Conservation (phyloP, 768 basidiomycete genomes). For the Filobasidium floriforme region DNA sequence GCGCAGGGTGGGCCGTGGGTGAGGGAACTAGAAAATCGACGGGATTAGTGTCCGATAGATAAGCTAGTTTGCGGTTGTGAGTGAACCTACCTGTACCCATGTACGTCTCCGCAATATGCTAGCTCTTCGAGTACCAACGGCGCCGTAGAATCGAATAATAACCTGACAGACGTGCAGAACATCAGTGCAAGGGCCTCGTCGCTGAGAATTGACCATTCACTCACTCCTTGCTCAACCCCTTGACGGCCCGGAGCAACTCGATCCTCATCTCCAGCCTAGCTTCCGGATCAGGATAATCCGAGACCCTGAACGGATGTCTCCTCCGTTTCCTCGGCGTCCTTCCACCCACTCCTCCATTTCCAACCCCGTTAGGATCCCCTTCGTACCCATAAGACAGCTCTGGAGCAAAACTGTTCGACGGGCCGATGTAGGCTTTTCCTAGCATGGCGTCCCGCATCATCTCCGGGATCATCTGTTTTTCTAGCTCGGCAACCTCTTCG, state of each 20-base stretch:
- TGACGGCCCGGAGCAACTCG: conserved; percentile 13
- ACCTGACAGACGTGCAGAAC: background rate
- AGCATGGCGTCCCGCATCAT: conserved; percentile 17
- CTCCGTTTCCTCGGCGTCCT: background rate
- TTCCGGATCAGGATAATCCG: conserved; percentile 21
- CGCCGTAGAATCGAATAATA: conserved; percentile 6
- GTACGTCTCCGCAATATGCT: conserved; percentile 12
- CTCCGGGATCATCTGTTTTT: conserved; percentile 8
- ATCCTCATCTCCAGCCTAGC: conserved; percentile 22
- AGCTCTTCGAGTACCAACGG: conserved; percentile 15
- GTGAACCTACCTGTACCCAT: conserved; percentile 16
- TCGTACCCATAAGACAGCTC: background rate
- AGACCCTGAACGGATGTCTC: conserved; percentile 3
- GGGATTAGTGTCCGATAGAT: background rate
- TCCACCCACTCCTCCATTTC: too few species aligned
- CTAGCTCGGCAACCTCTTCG: conserved; percentile 15
- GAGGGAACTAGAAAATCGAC: conserved; percentile 11
- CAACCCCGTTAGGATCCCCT: background rate
- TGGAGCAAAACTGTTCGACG: background rate
- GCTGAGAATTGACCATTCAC: background rate
- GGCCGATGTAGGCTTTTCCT: background rate
- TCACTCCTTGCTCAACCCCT: conserved; percentile 20
- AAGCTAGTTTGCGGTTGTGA: background rate
- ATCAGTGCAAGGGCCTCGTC: background rate
- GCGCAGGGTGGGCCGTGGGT: conserved; percentile 23